These are phyloP conservation scores for Epichloe scottii DNA, from an alignment of 2,329 filamentous ascomycete genomes.

Conservation along the genomic window DNA sequence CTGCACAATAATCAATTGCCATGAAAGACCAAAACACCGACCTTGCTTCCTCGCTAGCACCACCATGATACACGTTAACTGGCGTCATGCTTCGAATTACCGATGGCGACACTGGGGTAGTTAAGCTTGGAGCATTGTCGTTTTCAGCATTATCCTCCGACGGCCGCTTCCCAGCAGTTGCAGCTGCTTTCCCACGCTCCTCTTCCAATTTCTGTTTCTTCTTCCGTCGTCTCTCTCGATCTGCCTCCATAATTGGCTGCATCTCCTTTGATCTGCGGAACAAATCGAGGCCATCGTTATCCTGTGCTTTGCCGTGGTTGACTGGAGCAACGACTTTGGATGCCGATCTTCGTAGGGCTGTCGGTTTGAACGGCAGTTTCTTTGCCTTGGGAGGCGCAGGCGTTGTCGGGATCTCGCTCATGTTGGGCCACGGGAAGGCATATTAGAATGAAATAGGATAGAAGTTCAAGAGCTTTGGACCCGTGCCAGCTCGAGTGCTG, in stretches of 20 bases:
- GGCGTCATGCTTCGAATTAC: background rate
- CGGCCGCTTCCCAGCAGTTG: constrained; percentile 11
- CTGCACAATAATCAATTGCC: background rate
- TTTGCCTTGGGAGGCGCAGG: constrained; percentile 21
- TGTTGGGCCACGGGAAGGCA: constrained; percentile 8
- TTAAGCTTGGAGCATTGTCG: constrained; percentile 1
- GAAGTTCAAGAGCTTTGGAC: background rate
- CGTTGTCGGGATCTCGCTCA: constrained; percentile 19
- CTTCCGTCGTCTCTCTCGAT: constrained; percentile 21
- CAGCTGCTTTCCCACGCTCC: constrained; percentile 6
- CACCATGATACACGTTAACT: background rate
- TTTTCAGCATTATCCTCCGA: constrained; percentile 10
- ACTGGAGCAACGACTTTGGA: constrained; percentile 5
- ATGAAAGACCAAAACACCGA: background rate
- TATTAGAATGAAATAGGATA: background rate
- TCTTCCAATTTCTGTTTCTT: constrained; percentile 15
- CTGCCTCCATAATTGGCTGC: constrained; percentile 31
- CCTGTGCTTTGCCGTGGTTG: constrained; percentile 9
- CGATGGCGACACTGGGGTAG: background rate
- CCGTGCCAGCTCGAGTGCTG: background rate
- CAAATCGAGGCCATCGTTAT: constrained; percentile 28
- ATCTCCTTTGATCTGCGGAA: constrained; percentile 40
- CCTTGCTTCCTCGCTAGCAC: background rate
- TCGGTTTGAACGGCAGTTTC: constrained; percentile 38
- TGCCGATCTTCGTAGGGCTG: constrained; percentile 25